Evolutionary conservation across 2,329 filamentous ascomycete species (phyloP).

Genomic region (Aphanocladium album): DNA sequence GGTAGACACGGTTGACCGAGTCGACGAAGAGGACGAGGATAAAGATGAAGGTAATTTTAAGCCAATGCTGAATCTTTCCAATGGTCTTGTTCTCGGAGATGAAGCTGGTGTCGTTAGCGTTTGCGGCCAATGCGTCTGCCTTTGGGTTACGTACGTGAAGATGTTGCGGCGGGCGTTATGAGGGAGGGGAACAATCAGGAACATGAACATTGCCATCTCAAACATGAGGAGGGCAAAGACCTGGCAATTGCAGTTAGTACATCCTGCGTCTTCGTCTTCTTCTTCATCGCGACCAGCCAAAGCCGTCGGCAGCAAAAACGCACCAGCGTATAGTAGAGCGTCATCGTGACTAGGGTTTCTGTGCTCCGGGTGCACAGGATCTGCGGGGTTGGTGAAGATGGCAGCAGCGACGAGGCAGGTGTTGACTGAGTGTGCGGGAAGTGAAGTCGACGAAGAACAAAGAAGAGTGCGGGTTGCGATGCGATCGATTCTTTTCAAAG

Average conservation of each 20-base stretch:
- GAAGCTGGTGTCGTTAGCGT: slow-evolving; percentile 53
- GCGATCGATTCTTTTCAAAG: background rate
- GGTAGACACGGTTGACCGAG: slow-evolving; percentile 92
- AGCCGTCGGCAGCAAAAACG: slow-evolving; percentile 18
- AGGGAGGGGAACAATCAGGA: slow-evolving; percentile 80
- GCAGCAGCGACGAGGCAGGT: background rate
- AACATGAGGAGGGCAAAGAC: slow-evolving; percentile 78
- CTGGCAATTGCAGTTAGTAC: slow-evolving; percentile 39
- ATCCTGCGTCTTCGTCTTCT: background rate
- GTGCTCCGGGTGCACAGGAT: background rate
- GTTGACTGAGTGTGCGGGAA: background rate
- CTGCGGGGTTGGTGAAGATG: background rate
- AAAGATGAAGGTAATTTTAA: slow-evolving; percentile 99
- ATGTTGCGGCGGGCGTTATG: slow-evolving; percentile 81
- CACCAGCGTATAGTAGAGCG: slow-evolving; percentile 54
- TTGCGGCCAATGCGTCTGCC: slow-evolving; percentile 8
- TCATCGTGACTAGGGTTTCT: slow-evolving; percentile 39
- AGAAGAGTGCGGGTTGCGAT: background rate
- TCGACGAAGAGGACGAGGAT: slow-evolving; percentile 97
- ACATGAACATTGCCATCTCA: slow-evolving; percentile 78
- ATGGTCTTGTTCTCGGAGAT: slow-evolving; percentile 82
- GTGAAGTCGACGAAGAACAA: background rate
- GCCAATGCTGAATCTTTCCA: slow-evolving; percentile 91
- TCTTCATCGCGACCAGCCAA: background rate
- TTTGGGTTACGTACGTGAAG: slow-evolving; percentile 56